Conservation (phyloP, 176 grass and related monocot species). For the Oryza meyeriana region DNA sequence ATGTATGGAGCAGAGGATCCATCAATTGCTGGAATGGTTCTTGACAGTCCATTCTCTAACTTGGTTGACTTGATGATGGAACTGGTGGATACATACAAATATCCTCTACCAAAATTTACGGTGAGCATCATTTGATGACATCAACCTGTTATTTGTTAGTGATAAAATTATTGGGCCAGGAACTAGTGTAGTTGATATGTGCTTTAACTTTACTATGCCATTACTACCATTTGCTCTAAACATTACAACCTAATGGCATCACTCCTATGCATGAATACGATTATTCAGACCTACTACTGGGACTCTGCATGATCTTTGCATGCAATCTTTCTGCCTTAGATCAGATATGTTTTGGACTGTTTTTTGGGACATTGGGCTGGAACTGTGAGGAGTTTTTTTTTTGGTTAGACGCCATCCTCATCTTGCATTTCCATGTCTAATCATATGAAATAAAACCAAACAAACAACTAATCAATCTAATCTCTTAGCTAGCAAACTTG, state of each 20-base stretch:
- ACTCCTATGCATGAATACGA: background rate
- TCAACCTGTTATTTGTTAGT: background rate
- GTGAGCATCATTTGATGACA: conserved; percentile 43
- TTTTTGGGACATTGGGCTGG: too few relatives aligned
- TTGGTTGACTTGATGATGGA: conserved; percentile 99
- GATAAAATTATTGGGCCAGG: background rate
- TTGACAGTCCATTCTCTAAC: conserved; percentile 99
- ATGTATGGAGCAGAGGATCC: conserved; percentile 99
- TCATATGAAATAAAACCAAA: background rate
- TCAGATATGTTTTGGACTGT: too few relatives aligned
- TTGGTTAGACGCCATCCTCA: background rate
- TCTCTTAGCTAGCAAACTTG: background rate
- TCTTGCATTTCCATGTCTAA: background rate
- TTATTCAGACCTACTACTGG: background rate
- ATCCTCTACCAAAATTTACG: conserved; percentile 98
- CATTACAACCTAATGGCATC: background rate
- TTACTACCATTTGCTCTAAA: conserved; percentile 14
- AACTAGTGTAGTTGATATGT: conserved; percentile 1
- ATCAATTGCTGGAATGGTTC: conserved; percentile 99
- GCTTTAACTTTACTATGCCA: conserved; percentile 6
- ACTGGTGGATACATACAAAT: conserved; percentile 99
- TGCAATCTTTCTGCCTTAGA: background rate
- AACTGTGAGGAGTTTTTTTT: too few relatives aligned
- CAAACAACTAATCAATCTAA: background rate
- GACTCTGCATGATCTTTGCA: conserved; percentile 4